Conservation (phyloP, 2,329 filamentous ascomycete species). For the Aspergillus tubingensis region DNA sequence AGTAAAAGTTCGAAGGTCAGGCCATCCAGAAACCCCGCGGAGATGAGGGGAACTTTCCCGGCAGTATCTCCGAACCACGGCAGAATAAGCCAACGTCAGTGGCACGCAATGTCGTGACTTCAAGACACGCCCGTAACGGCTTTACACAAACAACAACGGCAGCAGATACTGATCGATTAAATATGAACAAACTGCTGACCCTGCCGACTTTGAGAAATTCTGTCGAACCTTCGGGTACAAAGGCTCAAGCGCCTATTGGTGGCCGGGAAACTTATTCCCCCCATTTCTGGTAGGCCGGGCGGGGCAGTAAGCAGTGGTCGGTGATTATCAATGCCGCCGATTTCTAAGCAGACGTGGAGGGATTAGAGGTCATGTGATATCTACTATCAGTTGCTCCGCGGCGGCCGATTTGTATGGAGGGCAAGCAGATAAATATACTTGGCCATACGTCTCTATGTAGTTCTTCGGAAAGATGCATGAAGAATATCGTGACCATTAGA, state of each 20-base stretch:
- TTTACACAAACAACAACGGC: neutral
- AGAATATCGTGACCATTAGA: neutral
- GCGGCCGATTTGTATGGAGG: neutral
- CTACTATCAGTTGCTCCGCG: neutral
- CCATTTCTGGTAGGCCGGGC: conserved; percentile 14
- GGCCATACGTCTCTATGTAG: neutral
- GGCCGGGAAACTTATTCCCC: conserved; percentile 11
- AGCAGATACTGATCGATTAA: conserved; percentile 4
- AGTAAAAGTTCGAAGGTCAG: neutral
- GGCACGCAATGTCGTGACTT: conserved; percentile 3
- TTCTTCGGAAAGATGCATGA: neutral
- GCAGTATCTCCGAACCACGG: conserved; percentile 1
- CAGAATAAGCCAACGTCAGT: neutral
- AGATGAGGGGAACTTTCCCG: conserved; percentile 18
- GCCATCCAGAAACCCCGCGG: conserved; percentile 11
- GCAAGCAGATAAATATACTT: neutral
- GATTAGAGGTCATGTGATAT: conserved; percentile 15
- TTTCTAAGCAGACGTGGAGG: conserved; percentile 24
- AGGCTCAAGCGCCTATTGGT: conserved; percentile 21
- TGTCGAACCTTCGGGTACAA: conserved; percentile 16
- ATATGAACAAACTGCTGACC: conserved; percentile 14
- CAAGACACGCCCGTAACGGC: neutral
- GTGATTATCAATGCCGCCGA: conserved; percentile 16
- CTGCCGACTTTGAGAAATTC: conserved; percentile 19
- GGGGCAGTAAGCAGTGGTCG: conserved; percentile 20